Conservation (phyloP, 169 alveolate species). For the Plasmodium fragile region DNA sequence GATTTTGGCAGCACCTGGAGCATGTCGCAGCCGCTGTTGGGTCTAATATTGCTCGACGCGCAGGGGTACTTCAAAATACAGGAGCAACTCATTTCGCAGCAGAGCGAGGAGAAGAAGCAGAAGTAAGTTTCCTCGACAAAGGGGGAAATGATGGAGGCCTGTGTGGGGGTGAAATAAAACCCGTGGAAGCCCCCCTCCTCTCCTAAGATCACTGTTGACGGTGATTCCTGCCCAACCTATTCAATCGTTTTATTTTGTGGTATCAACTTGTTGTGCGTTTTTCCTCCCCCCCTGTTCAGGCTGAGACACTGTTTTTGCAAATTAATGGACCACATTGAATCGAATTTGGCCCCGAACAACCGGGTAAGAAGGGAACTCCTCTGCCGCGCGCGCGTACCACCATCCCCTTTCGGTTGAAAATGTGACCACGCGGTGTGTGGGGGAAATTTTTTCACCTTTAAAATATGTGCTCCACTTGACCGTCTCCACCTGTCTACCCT, state of each 20-base stretch:
- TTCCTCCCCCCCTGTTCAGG: slow-evolving; percentile 6
- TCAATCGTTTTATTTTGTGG: not conserved
- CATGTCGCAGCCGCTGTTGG: slow-evolving; percentile 92
- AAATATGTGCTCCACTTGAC: not conserved
- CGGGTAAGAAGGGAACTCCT: slow-evolving; percentile 22
- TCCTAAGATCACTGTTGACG: not conserved
- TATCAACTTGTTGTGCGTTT: not conserved
- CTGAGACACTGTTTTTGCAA: slow-evolving; percentile 74
- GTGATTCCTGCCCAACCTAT: not conserved
- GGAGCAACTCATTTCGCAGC: slow-evolving; percentile 82
- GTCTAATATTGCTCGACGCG: slow-evolving; percentile 89
- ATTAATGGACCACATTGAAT: slow-evolving; percentile 74
- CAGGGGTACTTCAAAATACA: slow-evolving; percentile 87
- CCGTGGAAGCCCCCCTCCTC: not conserved
- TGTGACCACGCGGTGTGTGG: not conserved
- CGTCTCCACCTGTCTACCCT: not conserved
- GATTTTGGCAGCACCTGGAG: slow-evolving; percentile 92
- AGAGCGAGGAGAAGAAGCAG: slow-evolving; percentile 86
- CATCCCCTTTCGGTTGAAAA: not conserved
- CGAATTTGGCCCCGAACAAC: slow-evolving; percentile 64
- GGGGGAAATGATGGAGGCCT: not conserved
- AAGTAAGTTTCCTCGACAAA: slow-evolving; percentile 70
- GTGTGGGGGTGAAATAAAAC: not conserved
- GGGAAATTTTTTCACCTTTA: not conserved
- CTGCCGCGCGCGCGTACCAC: not conserved